Base-by-base conservation (phyloP, 1,284 basidiomycete genomes). In the Irpex sp. region DNA sequence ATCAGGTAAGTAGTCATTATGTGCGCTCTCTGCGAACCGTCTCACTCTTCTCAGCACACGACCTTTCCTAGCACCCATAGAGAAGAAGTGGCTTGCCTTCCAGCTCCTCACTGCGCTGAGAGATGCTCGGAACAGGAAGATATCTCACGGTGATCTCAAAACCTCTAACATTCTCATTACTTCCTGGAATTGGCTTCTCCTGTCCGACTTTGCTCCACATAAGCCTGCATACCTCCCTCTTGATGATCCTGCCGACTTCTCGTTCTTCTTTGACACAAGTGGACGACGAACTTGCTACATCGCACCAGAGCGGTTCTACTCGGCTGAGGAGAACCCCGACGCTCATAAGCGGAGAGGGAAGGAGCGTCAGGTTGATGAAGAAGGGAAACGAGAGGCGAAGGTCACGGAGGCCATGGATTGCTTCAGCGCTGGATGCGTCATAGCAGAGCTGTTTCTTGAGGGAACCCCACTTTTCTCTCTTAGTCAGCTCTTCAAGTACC, bases 61-160 rank as follows among this genome's bases (percentile, higher is more conserved):
- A 33, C 97, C 97, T 0, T 99, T 99, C 77, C 81, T 99, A 57
- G 91, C 89, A 62, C 74, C 82, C 59, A 85, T 98, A 53, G 97
- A 99, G 81, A 99, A 99, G 83, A 94, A 95, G 72, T 99, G 97
- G 97, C 94, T 99, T 66, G 90, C 93, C 0, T 99, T 95, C 73
- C 97, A 99, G 75, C 81, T 99, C 1, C 80, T 99, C 59, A 90
- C 86, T 35, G 94, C 91, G 1, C 83, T 99, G 63, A 85, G 90
- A 36, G 93, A 95, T 67, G 87, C 94, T 0, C 86, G 93, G 26
- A 88, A 88, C 60, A 87, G 90, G 64, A 85, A 95, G 78, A 83
- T 97, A 15, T 86, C 95, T 1, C 97, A 99, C 76, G 97, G 97
- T 11, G 97, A 99, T 74, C 91, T 99, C 79, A 99, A 99, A 77